Base-by-base conservation (phyloP, 768 basidiomycete genomes). In the Termitomyces sp. region DNA sequence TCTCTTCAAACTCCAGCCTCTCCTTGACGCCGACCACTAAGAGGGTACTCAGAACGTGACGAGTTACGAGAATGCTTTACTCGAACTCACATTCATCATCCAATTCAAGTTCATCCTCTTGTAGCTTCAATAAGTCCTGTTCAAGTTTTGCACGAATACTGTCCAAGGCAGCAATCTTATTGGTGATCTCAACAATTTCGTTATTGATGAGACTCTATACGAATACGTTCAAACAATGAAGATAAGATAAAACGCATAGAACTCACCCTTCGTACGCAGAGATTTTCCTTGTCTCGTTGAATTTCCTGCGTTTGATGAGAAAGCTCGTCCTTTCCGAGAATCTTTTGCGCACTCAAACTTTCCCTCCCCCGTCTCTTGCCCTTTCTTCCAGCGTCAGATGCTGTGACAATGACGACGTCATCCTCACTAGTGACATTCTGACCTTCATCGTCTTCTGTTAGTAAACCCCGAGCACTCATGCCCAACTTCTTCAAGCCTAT, bases 61-160 rank as follows among this genome's bases (percentile, higher is more conserved):
- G 42, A 55, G 52, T 37, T n/a, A 55, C 46, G 42, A 55, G 20
- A 44, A 37, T 27, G 24, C 8, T 60, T 46, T 29, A 52, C 46
- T 12, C 31, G 9, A 18, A 79, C 92, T 65, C 65, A 95, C 94
- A 71, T 74, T 99, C 96, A 59, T 97, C 96, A 65, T 97, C 93
- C n/a, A 99, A 75, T 67, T 98, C 96, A 24, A 99, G 76, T 60
- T 97, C 95, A 63, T 98, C 96, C 68, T 99, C 96, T 57, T 95
- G 91, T 46, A 98, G 69, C 68, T 84, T 90, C 32, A 98, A 73
- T 7, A 99, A 76, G 66, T 92, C 88, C 43, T 85, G 79, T 66
- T 94, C 91, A 26, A 98, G 76, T 61, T 87, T 88, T 9, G 82
- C 78, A 54, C 94, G 79, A 56, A 98, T 91, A 16, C 74, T 79